Conservation (phyloP, 495 filamentous ascomycete species). For the Pyrenula aspistea region DNA sequence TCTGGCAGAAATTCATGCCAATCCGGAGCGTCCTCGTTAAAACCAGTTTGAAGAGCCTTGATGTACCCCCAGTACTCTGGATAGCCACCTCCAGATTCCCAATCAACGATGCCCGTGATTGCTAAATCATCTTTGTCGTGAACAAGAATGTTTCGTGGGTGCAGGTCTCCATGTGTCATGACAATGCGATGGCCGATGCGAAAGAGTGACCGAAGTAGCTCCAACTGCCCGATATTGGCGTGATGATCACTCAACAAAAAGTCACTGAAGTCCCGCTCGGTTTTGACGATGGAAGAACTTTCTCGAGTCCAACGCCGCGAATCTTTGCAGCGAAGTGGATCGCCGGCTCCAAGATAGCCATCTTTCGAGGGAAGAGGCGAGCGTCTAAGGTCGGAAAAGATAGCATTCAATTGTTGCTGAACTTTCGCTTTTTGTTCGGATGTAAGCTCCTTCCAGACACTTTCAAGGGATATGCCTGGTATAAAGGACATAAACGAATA, state of each 20-base stretch:
- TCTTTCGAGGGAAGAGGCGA: conserved; percentile 5
- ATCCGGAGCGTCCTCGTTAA: not conserved
- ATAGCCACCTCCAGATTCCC: conserved; percentile 25
- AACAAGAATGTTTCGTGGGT: conserved; percentile 10
- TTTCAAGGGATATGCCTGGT: conserved; percentile 5
- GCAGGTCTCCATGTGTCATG: conserved; percentile 13
- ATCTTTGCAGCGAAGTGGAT: conserved; percentile 10
- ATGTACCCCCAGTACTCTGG: conserved; percentile 27
- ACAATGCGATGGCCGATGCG: conserved; percentile 6
- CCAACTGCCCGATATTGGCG: conserved; percentile 2
- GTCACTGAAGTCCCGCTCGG: conserved; percentile 10
- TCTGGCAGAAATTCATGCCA: not conserved
- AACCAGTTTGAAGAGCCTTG: conserved; percentile 13
- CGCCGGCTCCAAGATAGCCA: conserved; percentile 8
- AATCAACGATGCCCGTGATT: conserved; percentile 17
- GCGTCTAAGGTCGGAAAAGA: conserved; percentile 6
- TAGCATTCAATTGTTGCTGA: conserved; percentile 6
- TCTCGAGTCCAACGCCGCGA: conserved; percentile 5
- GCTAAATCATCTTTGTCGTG: not conserved
- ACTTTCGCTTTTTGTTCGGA: conserved; percentile 6
- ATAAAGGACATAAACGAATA: conserved; percentile 10
- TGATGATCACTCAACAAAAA: conserved; percentile 5
- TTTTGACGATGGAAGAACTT: conserved; percentile 4
- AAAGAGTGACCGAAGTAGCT: conserved; percentile 6
- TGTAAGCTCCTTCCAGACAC: conserved; percentile 4